Evolutionary conservation across 176 grass and related monocot species (phyloP), one percentile per base, ranked within the genome.

Genomic region (Aegilops longissima): DNA sequence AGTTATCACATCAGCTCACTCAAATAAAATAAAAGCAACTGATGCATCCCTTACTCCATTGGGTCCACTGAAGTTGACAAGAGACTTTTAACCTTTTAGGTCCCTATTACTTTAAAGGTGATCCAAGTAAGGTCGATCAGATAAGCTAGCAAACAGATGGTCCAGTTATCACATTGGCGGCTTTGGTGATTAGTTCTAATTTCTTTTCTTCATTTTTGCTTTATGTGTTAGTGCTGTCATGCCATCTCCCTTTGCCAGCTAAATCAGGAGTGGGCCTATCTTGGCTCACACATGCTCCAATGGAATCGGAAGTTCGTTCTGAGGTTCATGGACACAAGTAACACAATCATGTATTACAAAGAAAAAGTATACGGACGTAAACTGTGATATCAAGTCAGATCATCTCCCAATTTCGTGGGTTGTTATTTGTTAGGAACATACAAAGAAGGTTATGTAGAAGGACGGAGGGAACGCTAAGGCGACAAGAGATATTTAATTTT

Each of bases 401-500:
- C 44, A 70, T 70, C 45, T 70, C 47, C 21, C 5, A 54, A 25
- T 6, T 36, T 34, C 20, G 52, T 35, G 20, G 64, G 45, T 17
- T 69, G 42, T 35, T 82, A 27, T 33, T 81, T 82, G 64, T 82
- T 13, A 81, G 63, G 63, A 33, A 49, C 29, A 36, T 85, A 77
- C 38, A 76, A 69, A 75, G 8, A 39, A 34, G 24, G 17, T 24
- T 29, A 63, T 5, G 27, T 54, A 73, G 62, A 75, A 23, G 13
- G 42, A 47, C 12, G 4, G 84, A 49, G 39, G 51, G 71, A 29
- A 47, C 83, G 5, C 18, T 31, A 56, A 84, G 20, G 29, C 52
- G 36, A 35, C 42, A 17, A 79, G 12, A 73, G 51, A 54, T 25
- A 77, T 65, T 89, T 38, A 9, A 62, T 61, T 73, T 66, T 24